These are phyloP conservation scores for Dryas alaskensis DNA, from an alignment of 306 rosid species.

Conservation along the genomic window DNA sequence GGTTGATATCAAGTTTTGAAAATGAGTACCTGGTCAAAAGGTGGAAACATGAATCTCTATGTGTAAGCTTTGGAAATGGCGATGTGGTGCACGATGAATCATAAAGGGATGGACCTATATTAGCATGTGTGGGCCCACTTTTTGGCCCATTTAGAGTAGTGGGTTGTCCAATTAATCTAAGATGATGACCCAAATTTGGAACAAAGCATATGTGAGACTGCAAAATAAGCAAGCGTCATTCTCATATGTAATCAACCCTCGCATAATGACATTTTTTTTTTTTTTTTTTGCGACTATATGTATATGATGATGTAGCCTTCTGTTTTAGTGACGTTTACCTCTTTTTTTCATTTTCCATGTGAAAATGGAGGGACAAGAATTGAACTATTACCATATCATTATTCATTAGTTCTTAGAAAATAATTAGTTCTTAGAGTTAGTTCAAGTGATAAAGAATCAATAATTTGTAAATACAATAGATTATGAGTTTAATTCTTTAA, in stretches of 20 bases:
- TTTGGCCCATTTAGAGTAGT: constrained; percentile 31
- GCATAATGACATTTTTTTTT: background rate
- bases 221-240: background rate
- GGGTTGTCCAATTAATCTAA: constrained; percentile 26
- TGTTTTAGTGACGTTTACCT: background rate
- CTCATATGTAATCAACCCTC: background rate
- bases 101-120: constrained; percentile 36
- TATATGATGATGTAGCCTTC: background rate
- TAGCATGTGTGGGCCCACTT: constrained; percentile 7
- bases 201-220: background rate
- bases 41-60: background rate
- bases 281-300: background rate
- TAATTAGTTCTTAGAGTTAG: too few relatives aligned
- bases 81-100: constrained; percentile 32
- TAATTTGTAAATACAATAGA: too few relatives aligned
- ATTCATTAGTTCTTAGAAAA: too few relatives aligned
- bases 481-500: too few relatives aligned
- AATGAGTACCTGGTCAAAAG: constrained; percentile 3
- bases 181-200: constrained; percentile 7
- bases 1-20: background rate
- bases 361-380: too few relatives aligned
- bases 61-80: constrained; percentile 11
- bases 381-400: too few relatives aligned
- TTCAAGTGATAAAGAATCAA: too few relatives aligned
- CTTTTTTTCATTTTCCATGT: too few relatives aligned